Conservation (phyloP, 805 yeast species). For the Zygoascus flipseniorum region DNA sequence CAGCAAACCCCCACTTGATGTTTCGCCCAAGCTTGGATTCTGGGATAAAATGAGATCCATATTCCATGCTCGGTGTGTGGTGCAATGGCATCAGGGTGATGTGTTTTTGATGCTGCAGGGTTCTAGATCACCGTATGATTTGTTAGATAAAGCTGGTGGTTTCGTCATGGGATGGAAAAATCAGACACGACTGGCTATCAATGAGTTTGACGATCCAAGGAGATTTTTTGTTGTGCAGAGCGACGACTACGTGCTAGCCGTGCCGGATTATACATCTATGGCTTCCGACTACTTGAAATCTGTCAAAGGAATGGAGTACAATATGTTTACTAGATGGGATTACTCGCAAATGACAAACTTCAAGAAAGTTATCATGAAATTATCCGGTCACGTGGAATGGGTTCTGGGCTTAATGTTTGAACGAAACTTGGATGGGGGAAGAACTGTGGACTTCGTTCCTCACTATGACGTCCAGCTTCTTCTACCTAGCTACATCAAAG, state of each 20-base stretch:
- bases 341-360: conserved; percentile 20
- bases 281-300: conserved; percentile 23
- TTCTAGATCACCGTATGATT: conserved; percentile 66
- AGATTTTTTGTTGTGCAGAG: conserved; percentile 59
- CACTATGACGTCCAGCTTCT: conserved; percentile 58
- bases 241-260: conserved; percentile 54
- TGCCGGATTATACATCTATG: conserved; percentile 62
- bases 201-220: conserved; percentile 59
- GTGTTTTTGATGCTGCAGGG: conserved; percentile 46
- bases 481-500: conserved; percentile 45
- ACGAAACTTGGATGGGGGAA: conserved; percentile 38
- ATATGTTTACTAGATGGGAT: conserved; percentile 15
- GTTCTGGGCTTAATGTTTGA: conserved; percentile 67
- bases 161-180: conserved; percentile 66
- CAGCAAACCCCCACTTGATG: conserved; percentile 84
- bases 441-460: conserved; percentile 44
- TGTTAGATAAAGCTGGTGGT: conserved; percentile 64
- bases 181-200: conserved; percentile 50
- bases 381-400: conserved; percentile 70
- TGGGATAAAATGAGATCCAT: conserved; percentile 84
- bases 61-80: conserved; percentile 60
- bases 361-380: conserved; percentile 47
- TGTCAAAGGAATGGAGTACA: conserved; percentile 27
- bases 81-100: conserved; percentile 43
- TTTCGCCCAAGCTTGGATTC: conserved; percentile 74